Conservation (phyloP, 345 rosid genomes). For the Pugionium cornutum region DNA sequence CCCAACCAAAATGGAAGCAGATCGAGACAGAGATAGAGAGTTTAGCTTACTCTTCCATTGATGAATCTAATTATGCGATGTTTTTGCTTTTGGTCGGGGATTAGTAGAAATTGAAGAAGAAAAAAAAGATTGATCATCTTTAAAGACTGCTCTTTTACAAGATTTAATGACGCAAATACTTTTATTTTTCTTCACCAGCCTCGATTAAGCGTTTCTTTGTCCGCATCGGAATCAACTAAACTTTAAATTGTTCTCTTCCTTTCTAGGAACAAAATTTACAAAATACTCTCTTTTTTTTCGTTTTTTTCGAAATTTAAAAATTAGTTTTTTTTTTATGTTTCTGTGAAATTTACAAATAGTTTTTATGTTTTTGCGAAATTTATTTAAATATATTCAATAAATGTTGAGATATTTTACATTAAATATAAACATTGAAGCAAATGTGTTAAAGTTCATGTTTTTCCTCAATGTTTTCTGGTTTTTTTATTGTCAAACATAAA, state of each 20-base stretch:
- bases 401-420: too few species aligned
- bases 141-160: constrained; percentile 15
- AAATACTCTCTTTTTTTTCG: too few species aligned
- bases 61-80: constrained; percentile 27
- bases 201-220: background rate
- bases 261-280: too few species aligned
- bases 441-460: too few species aligned
- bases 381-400: too few species aligned
- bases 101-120: constrained; percentile 1
- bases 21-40: constrained; percentile 20
- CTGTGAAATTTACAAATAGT: too few species aligned
- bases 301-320: too few species aligned
- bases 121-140: constrained; percentile 30
- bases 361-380: too few species aligned
- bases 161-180: background rate
- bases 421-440: too few species aligned
- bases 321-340: too few species aligned
- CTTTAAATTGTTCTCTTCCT: background rate
- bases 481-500: too few species aligned
- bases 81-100: constrained; percentile 35
- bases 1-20: background rate
- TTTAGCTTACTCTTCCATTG: constrained; percentile 52
- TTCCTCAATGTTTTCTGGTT: too few species aligned
- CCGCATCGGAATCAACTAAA: constrained; percentile 16
- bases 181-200: background rate